Evolutionary conservation across 1,284 basidiomycete genomes (phyloP).

Genomic region (Cryptococcus sp.): DNA sequence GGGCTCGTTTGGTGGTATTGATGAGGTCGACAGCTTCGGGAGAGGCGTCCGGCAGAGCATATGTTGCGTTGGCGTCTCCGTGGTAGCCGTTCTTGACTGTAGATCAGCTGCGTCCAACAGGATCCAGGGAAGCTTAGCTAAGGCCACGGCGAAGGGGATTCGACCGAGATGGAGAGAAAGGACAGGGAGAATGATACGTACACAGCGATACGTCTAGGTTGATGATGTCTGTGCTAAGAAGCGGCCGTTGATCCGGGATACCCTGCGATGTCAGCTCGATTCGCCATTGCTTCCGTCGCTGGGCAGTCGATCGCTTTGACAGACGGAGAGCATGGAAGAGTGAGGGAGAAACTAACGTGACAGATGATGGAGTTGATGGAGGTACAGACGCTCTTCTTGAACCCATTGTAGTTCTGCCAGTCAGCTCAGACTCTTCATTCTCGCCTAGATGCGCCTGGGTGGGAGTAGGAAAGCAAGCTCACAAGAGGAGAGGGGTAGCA

Average conservation of each 20-base stretch:
- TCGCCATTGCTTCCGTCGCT: slow-evolving; percentile 3
- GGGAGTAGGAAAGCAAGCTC: too few species aligned
- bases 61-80: slow-evolving; percentile 78
- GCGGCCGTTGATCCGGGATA: slow-evolving; percentile 81
- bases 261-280: slow-evolving; percentile 49
- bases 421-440: too few species aligned
- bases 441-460: too few species aligned
- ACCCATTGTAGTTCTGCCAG: slow-evolving; percentile 69
- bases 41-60: slow-evolving; percentile 80
- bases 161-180: too few species aligned
- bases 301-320: too few species aligned
- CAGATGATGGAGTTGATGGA: slow-evolving; percentile 94
- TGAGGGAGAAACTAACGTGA: slow-evolving; percentile 61
- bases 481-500: slow-evolving; percentile 84
- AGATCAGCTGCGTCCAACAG: neutral
- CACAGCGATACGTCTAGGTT: slow-evolving; percentile 67
- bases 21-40: slow-evolving; percentile 77
- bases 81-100: slow-evolving; percentile 62
- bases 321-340: too few species aligned
- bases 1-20: slow-evolving; percentile 66
- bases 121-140: too few species aligned
- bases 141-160: too few species aligned
- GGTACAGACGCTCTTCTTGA: slow-evolving; percentile 95
- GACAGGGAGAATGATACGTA: slow-evolving; percentile 24
- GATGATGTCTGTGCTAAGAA: slow-evolving; percentile 85